A percentile compares a stretch with the other conserved stretches of the same genome.
These are phyloP conservation scores for Puya raimondii DNA, from an alignment of 176 grass and related monocot genomes.

Conservation along the genomic window DNA sequence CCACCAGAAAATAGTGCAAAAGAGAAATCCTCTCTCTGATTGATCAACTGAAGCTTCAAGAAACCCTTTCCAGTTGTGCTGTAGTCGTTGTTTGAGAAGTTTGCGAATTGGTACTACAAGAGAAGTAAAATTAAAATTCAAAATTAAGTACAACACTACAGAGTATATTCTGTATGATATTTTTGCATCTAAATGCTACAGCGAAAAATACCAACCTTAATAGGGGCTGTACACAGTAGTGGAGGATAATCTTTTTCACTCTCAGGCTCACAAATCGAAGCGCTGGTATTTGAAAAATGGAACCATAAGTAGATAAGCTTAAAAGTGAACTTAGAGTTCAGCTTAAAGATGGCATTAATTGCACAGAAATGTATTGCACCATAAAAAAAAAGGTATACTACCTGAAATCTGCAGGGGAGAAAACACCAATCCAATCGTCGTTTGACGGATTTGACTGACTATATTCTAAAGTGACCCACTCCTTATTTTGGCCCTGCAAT, in stretches of 20 bases:
- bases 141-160: not conserved
- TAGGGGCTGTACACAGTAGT: constrained; percentile 79
- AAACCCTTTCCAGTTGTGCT: constrained; percentile 49
- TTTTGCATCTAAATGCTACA: not conserved
- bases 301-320: not conserved
- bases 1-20: constrained; percentile 88
- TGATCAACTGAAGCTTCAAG: constrained; percentile 85
- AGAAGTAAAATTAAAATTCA: not conserved
- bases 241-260: constrained; percentile 54
- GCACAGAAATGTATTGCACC: not conserved
- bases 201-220: constrained; percentile 45
- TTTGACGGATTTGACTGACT: constrained; percentile 48
- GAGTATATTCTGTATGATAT: not conserved
- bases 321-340: not conserved
- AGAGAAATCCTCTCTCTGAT: constrained; percentile 80
- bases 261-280: constrained; percentile 52
- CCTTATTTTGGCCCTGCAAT: constrained; percentile 49
- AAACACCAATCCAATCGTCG: constrained; percentile 89
- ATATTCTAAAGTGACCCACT: constrained; percentile 69
- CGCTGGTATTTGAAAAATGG: constrained; percentile 32
- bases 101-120: constrained; percentile 76
- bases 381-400: constrained; percentile 12
- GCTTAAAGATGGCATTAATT: not conserved
- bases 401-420: constrained; percentile 95
- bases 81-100: constrained; percentile 45